Evolutionary conservation across 805 yeast species (phyloP).

Genomic region (Spathaspora boniae): DNA sequence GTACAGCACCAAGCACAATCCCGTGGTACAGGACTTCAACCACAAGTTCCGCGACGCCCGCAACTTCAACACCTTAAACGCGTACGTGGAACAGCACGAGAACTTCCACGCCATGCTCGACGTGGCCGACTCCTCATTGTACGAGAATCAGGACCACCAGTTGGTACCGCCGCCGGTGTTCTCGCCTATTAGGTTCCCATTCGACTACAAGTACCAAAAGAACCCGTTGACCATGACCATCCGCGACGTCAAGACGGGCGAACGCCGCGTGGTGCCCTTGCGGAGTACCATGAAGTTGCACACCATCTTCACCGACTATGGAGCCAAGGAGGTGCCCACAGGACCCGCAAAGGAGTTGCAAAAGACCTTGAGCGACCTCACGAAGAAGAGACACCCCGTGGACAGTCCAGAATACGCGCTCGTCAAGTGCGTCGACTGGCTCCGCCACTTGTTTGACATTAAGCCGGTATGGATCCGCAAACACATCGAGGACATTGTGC

Average conservation of each 20-base stretch:
- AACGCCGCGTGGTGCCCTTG: constrained; percentile 45
- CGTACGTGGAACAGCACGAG: constrained; percentile 21
- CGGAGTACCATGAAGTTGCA: constrained; percentile 48
- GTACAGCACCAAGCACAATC: constrained; percentile 55
- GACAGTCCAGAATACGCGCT: constrained; percentile 29
- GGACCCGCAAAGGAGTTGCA: constrained; percentile 48
- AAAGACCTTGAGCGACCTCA: constrained; percentile 29
- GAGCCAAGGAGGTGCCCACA: constrained; percentile 42
- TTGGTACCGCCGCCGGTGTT: constrained; percentile 86
- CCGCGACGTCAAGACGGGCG: constrained; percentile 57
- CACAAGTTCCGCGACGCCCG: constrained; percentile 19
- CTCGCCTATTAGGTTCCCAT: constrained; percentile 73
- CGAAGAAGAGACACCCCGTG: constrained; percentile 29
- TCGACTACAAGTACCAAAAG: constrained; percentile 70
- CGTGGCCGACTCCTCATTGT: constrained; percentile 20
- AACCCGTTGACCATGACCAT: constrained; percentile 54
- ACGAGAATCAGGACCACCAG: constrained; percentile 44
- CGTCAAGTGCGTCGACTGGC: constrained; percentile 41
- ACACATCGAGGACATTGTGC: constrained; percentile 58
- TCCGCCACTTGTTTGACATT: constrained; percentile 50
- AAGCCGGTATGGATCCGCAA: constrained; percentile 87
- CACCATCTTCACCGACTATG: constrained; percentile 51
- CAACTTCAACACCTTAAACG: constrained; percentile 22
- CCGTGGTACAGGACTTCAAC: constrained; percentile 25
- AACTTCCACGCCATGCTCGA: constrained; percentile 25